Base-by-base conservation (phyloP, 1,284 basidiomycete species). In the Coriolopsis trogii region DNA sequence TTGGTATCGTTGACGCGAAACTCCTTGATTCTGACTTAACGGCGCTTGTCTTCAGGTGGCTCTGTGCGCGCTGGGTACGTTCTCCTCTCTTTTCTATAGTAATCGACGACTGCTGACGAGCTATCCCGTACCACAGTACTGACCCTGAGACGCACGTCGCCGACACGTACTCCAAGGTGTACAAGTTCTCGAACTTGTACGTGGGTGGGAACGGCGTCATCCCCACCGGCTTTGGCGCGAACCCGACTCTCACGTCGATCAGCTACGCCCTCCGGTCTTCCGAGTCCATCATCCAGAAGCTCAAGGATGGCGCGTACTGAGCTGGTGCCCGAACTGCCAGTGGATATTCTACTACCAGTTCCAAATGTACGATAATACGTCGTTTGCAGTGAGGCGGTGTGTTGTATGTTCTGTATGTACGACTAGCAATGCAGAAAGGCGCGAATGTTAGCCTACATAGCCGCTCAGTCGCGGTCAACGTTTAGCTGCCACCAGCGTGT, bases 181-280 rank as follows among this genome's bases (percentile, higher is more conserved):
- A 50, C 42, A 50, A 61, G 43, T 63, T 66, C 51, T 34, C 45
- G 26, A 67, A 67, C 55, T 61, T 67, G 44, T 67, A 60, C 48
- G 59, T 67, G 25, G 65, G 55, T n/a, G 65, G 65, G 10, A 46
- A 44, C 43, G 49, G 49, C 12, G 45, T 46, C 44, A 62, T 57
- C 28, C 44, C 30, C 15, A 46, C 42, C 26, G 41, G 40, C 10
- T 56, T 41, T 20, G 42, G 39, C 15, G 33, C 53, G 33, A 46
- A 53, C 42, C 41, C 38, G 6, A 40, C 38, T 21, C 38, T 40
- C 16, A 40, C 38, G 38, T 40, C 38, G 18, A 40, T 40, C 4
- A 24, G 38, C 24, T 40, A 25, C 38, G 38, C 38, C 23, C 10
- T 40, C 2, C 38, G 38, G 7, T 9, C 38, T 23, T n/a, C 15